Evolutionary conservation across 164 flowering plant genomes (phyloP).

Genomic region (Vitis labrusca): DNA sequence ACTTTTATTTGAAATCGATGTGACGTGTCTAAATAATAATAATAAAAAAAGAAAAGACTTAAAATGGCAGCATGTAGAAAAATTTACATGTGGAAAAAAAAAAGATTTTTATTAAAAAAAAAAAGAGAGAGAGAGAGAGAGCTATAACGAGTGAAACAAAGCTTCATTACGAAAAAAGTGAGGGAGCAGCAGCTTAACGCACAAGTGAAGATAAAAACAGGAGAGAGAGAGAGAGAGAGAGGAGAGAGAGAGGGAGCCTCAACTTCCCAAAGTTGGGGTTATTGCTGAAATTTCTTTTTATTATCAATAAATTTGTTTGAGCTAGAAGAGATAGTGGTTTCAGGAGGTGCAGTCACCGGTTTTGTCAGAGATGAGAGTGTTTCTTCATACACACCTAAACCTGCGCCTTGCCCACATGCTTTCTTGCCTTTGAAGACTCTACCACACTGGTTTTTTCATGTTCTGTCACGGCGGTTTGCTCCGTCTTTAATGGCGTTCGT

Average conservation of each 20-base stretch:
- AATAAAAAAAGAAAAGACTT: too few species aligned
- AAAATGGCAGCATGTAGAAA: too few species aligned
- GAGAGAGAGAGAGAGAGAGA: not conserved
- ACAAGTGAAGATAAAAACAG: not conserved
- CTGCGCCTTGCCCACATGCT: not conserved
- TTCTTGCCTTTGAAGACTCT: not conserved
- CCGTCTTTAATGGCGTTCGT: slow-evolving; percentile 6
- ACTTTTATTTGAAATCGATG: too few species aligned
- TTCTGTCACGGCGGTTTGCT: slow-evolving; percentile 1
- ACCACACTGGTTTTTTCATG: not conserved
- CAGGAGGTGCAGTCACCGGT: not conserved
- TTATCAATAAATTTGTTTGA: not conserved
- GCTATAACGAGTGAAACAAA: too few species aligned
- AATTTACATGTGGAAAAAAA: too few species aligned
- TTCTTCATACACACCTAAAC: not conserved
- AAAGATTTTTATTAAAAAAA: not conserved
- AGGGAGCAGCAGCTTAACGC: not conserved
- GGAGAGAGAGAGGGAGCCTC: slow-evolving; percentile 3
- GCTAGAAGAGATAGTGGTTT: not conserved
- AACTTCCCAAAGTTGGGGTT: too few species aligned
- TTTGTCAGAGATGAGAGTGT: slow-evolving; percentile 5
- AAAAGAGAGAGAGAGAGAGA: not conserved
- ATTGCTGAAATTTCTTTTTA: not conserved
- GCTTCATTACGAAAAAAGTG: not conserved
- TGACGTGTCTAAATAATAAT: too few species aligned